These are phyloP conservation scores for Cutaneotrichosporon daszewskae DNA, from an alignment of 1,284 basidiomycete species.

Conservation along the genomic window DNA sequence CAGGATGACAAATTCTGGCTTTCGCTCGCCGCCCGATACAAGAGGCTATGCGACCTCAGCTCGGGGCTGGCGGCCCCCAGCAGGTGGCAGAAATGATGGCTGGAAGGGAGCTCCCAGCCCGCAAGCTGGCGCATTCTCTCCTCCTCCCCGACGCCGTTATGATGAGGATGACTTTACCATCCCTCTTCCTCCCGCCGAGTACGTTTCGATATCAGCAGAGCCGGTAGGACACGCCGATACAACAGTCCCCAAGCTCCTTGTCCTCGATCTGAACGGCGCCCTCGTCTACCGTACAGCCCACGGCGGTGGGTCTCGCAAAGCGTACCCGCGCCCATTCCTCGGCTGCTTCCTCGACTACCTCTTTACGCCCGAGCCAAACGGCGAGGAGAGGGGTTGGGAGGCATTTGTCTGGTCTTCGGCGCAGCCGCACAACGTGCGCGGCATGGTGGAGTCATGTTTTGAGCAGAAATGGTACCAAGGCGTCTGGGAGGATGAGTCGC, in stretches of 20 bases:
- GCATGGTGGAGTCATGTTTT: slow-evolving; percentile 41
- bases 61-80: no score
- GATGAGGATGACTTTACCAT: no score
- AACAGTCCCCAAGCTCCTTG: slow-evolving; percentile 33
- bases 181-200: neutral
- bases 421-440: slow-evolving; percentile 43
- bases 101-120: no score
- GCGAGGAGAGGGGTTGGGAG: slow-evolving; percentile 27
- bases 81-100: no score
- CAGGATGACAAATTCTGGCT: no score
- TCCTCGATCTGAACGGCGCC: slow-evolving; percentile 46
- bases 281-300: slow-evolving; percentile 33
- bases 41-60: no score
- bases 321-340: slow-evolving; percentile 42
- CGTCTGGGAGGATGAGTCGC: slow-evolving; percentile 26
- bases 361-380: slow-evolving; percentile 26
- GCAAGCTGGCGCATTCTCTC: no score
- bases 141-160: no score
- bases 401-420: slow-evolving; percentile 46
- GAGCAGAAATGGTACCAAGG: slow-evolving; percentile 28
- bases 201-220: neutral
- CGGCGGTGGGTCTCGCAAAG: slow-evolving; percentile 6
- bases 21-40: no score
- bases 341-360: slow-evolving; percentile 41
- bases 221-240: no score